A percentile compares a stretch with the other conserved stretches of the same genome.
These are phyloP conservation scores for Leptodontidium sp. DNA, from an alignment of 2,329 filamentous ascomycete genomes.

Conservation along the genomic window DNA sequence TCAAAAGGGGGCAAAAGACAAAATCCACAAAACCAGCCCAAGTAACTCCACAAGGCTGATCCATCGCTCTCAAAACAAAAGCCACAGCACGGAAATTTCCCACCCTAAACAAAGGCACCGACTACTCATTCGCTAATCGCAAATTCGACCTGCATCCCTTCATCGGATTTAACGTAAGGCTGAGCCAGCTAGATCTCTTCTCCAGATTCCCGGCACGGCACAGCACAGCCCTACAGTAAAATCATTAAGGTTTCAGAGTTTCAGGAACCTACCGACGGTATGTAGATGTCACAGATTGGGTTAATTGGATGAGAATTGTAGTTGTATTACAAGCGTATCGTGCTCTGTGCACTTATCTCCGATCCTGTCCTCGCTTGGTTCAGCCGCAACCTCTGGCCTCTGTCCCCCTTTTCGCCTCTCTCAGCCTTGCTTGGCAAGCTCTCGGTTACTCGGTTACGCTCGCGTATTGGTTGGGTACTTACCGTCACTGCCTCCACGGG, in stretches of 20 bases:
- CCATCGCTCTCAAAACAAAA: too few species aligned
- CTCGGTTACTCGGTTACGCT: too few species aligned
- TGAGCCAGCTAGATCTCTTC: background rate
- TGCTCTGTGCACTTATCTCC: background rate
- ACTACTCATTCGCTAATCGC: background rate
- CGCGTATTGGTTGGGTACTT: background rate
- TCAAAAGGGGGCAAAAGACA: too few species aligned
- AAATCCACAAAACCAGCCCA: too few species aligned
- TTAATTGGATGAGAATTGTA: background rate
- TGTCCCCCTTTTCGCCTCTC: background rate
- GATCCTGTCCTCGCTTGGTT: background rate
- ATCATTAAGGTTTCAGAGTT: background rate
- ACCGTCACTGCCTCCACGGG: background rate
- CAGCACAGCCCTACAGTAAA: background rate
- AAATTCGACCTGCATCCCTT: background rate
- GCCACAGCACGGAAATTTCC: too few species aligned
- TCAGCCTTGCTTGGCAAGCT: background rate
- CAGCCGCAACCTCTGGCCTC: background rate
- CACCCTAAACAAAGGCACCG: background rate
- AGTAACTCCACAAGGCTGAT: too few species aligned
- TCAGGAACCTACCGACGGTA: background rate
- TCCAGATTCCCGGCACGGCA: too few species aligned
- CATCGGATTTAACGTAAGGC: slow-evolving; percentile 4
- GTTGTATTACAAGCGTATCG: background rate
- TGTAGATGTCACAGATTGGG: background rate